Percentiles rank a stretch among this genome's conserved stretches.
phyloP scores from a whole-genome alignment of 2,329 filamentous ascomycete species.

The Paramyrothecium roridum region DNA sequence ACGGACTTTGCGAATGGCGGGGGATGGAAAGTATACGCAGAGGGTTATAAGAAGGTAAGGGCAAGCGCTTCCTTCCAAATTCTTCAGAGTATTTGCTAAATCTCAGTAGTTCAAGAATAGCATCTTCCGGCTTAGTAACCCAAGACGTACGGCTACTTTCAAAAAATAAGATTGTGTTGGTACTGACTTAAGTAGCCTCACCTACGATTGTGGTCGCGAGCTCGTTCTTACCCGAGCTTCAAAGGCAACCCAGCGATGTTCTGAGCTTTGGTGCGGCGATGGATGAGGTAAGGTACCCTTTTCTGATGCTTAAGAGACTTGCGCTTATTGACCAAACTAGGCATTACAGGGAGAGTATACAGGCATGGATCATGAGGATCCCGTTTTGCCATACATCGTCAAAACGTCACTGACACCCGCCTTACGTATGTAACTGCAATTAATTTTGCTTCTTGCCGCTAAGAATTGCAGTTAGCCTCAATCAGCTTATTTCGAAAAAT shows the following conservation, averaged over 20 bases:
- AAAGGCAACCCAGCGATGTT: neutral
- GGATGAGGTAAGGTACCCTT: neutral
- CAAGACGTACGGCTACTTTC: neutral
- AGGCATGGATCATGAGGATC: neutral
- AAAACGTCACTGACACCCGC: neutral
- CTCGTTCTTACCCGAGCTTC: neutral
- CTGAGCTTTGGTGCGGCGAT: neutral
- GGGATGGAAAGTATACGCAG: neutral
- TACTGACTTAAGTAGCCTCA: neutral
- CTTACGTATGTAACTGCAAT: neutral
- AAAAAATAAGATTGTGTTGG: neutral
- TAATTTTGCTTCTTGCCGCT: neutral
- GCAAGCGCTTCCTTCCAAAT: neutral
- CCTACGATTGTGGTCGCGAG: neutral
- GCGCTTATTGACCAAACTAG: neutral
- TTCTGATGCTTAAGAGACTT: neutral
- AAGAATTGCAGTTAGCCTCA: slow-evolving; percentile 19
- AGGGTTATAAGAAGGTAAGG: neutral
- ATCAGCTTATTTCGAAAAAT: slow-evolving; percentile 33
- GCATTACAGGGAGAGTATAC: neutral
- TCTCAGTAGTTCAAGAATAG: neutral
- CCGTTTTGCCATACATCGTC: neutral
- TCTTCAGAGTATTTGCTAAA: neutral
- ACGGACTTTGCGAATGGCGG: no score
- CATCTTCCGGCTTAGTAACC: neutral